Percentiles rank a stretch among this genome's conserved stretches.
These are phyloP conservation scores for Aureobasidium sp. DNA, from an alignment of 2,329 filamentous ascomycete genomes.

Conservation along the genomic window DNA sequence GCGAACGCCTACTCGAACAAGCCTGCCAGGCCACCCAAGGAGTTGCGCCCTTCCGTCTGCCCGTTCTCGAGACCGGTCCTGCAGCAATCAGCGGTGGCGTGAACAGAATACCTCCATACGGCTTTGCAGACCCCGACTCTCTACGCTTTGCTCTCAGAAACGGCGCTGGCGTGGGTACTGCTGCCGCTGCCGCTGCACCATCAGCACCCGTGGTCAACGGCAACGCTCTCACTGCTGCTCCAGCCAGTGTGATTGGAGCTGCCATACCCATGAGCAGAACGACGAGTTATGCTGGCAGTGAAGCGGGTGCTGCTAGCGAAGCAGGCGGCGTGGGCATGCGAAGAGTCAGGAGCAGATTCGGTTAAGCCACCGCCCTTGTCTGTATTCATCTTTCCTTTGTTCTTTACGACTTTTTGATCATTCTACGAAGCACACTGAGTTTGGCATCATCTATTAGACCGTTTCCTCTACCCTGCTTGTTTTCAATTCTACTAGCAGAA, in stretches of 20 bases:
- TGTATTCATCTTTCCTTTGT: background rate
- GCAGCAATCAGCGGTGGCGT: conserved; percentile 29
- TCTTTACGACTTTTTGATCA: background rate
- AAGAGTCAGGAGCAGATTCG: conserved; percentile 16
- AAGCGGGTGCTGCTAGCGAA: conserved; percentile 18
- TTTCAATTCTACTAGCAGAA: background rate
- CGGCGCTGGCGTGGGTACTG: conserved; percentile 17
- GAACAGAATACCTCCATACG: conserved; percentile 27
- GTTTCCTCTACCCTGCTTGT: background rate
- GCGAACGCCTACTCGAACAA: conserved; percentile 29
- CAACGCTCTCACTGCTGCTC: conserved; percentile 15
- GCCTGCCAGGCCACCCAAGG: conserved; percentile 25
- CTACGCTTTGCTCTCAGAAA: conserved; percentile 8
- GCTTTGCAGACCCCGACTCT: conserved; percentile 25
- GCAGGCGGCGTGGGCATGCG: conserved; percentile 18
- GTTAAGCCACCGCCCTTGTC: background rate
- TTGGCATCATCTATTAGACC: background rate
- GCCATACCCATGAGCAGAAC: conserved; percentile 25
- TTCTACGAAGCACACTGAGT: background rate
- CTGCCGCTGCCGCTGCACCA: conserved; percentile 19
- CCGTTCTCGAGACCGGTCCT: conserved; percentile 29
- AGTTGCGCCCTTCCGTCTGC: conserved; percentile 29
- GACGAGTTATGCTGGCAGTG: conserved; percentile 22
- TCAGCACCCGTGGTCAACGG: conserved; percentile 20
- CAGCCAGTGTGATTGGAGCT: conserved; percentile 19